A percentile compares a stretch with the other conserved stretches of the same genome.
Conservation (phyloP, 1,139 yeast genomes). For the Hansenula anomala region DNA sequence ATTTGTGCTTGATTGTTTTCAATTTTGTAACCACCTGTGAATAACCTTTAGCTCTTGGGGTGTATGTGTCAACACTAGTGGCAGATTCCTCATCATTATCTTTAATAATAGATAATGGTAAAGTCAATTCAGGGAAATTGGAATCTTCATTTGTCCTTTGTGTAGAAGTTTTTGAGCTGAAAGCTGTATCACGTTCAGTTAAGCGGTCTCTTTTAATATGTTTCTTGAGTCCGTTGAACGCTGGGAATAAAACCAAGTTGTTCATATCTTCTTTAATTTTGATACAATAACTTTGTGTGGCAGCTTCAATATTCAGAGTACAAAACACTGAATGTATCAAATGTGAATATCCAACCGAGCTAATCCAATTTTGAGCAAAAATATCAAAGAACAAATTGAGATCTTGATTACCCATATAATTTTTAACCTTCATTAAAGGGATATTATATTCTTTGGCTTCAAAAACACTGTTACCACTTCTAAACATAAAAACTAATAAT, state of each 20-base stretch:
- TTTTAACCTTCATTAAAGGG: slow-evolving; percentile 11
- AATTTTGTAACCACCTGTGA: slow-evolving; percentile 22
- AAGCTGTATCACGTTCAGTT: background rate
- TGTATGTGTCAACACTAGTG: slow-evolving; percentile 2
- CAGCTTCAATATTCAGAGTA: slow-evolving; percentile 25
- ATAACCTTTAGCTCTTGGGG: slow-evolving; percentile 27
- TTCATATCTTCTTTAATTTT: slow-evolving; percentile 28
- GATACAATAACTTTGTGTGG: slow-evolving; percentile 34
- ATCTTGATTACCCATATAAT: slow-evolving; percentile 9
- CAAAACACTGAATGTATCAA: slow-evolving; percentile 40
- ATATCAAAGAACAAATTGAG: slow-evolving; percentile 33
- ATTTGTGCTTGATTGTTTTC: background rate
- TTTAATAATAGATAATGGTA: slow-evolving; percentile 10
- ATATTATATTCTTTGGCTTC: slow-evolving; percentile 9
- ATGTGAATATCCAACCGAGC: slow-evolving; percentile 27
- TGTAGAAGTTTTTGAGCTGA: background rate
- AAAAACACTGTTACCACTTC: slow-evolving; percentile 14
- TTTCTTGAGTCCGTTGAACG: slow-evolving; percentile 18
- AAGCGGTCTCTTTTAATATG: background rate
- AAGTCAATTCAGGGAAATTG: slow-evolving; percentile 3
- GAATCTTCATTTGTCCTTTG: background rate
- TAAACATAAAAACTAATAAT: slow-evolving; percentile 32
- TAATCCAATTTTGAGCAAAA: slow-evolving; percentile 38
- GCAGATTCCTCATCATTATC: slow-evolving; percentile 1
- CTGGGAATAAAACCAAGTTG: slow-evolving; percentile 31